These are phyloP conservation scores for Marasmius tenuissimus DNA, from an alignment of 1,284 basidiomycete species.

Conservation along the genomic window DNA sequence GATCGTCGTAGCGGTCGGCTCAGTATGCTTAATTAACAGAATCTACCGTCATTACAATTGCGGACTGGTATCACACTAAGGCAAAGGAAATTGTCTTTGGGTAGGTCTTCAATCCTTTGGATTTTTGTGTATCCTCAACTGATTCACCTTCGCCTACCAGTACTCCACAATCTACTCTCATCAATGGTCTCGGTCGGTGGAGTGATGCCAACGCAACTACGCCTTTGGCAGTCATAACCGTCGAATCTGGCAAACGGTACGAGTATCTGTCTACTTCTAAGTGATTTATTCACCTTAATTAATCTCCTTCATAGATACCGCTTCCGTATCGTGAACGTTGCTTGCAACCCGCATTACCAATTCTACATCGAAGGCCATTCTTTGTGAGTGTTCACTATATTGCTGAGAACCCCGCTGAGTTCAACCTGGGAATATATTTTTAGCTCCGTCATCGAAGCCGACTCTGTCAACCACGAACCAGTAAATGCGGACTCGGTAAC, in stretches of 20 bases:
- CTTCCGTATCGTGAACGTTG: slow-evolving; percentile 49
- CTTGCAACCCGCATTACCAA: slow-evolving; percentile 31
- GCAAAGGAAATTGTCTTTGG: background rate
- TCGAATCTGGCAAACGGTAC: slow-evolving; percentile 16
- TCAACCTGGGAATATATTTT: background rate
- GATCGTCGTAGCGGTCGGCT: background rate
- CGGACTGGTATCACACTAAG: slow-evolving; percentile 32
- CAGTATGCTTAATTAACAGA: slow-evolving; percentile 15
- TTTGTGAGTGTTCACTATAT: slow-evolving; percentile 15
- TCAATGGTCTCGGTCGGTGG: slow-evolving; percentile 41
- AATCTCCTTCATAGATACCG: slow-evolving; percentile 20
- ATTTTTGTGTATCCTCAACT: background rate
- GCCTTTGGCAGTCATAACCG: slow-evolving; percentile 30
- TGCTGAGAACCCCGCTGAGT: background rate
- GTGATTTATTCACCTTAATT: too few species aligned
- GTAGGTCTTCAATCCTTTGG: background rate
- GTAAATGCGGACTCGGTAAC: slow-evolving; percentile 14
- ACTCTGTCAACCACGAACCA: slow-evolving; percentile 13
- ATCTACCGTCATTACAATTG: slow-evolving; percentile 26
- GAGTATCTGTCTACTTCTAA: background rate
- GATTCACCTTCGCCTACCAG: background rate
- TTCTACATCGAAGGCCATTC: slow-evolving; percentile 36
- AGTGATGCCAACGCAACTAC: background rate
- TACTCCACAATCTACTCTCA: slow-evolving; percentile 39
- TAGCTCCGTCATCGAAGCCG: slow-evolving; percentile 17